Percentiles rank a stretch among this genome's conserved stretches.
Conservation (phyloP, 1,284 basidiomycete species). For the Leucoagaricus sp. region DNA sequence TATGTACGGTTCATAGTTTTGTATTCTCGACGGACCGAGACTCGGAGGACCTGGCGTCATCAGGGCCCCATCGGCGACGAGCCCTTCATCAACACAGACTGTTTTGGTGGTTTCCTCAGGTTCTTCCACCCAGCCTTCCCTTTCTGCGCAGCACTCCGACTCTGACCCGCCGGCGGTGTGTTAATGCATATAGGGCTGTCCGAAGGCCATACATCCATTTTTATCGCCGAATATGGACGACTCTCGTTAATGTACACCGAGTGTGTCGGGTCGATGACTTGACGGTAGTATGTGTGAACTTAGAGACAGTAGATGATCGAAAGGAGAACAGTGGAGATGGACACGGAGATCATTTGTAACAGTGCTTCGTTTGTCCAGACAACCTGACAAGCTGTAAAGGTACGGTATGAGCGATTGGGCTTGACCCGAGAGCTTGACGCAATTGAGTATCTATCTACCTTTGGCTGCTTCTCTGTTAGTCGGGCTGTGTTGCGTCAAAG, state of each 20-base stretch:
- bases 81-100: conserved; percentile 3
- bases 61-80: conserved; percentile 6
- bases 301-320: conserved; percentile 59
- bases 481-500: conserved; percentile 28
- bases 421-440: neutral
- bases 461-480: conserved; percentile 38
- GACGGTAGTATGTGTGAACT: conserved; percentile 70
- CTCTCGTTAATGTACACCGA: conserved; percentile 26
- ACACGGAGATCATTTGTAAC: conserved; percentile 58
- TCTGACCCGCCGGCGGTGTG: neutral
- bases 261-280: conserved; percentile 61
- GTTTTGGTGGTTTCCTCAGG: neutral
- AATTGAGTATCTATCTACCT: conserved; percentile 49
- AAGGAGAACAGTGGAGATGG: conserved; percentile 48
- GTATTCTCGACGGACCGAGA: neutral
- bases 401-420: neutral
- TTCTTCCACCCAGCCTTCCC: neutral
- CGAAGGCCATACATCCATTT: conserved; percentile 1
- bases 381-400: conserved; percentile 51
- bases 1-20: neutral
- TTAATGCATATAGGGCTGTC: neutral
- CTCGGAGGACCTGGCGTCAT: conserved; percentile 7
- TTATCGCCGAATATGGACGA: neutral
- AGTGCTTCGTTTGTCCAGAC: conserved; percentile 61
- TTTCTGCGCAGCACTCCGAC: neutral